phyloP scores from a whole-genome alignment of 2,329 filamentous ascomycete genomes.

The Nannizziopsis barbatae region DNA sequence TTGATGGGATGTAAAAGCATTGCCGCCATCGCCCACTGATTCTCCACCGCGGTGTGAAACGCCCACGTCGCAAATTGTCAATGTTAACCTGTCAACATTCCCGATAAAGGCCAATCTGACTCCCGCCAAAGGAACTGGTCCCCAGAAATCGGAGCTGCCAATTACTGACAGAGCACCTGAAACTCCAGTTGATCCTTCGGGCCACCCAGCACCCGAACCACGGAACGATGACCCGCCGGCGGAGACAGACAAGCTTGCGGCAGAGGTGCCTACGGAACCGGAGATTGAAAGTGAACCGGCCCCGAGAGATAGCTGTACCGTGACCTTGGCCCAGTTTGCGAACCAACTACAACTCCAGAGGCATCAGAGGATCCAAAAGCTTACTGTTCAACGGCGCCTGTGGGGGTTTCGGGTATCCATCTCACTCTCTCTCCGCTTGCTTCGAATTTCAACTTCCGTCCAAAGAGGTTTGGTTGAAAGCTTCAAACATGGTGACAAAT shows the following conservation, averaged over 20 bases:
- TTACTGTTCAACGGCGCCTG: constrained; percentile 31
- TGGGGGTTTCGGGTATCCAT: constrained; percentile 34
- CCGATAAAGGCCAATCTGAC: neutral
- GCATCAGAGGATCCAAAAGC: constrained; percentile 33
- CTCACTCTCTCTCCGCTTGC: constrained; percentile 33
- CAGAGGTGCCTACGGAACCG: constrained; percentile 12
- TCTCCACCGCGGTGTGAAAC: constrained; percentile 27
- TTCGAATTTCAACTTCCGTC: constrained; percentile 32
- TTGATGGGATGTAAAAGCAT: constrained; percentile 18
- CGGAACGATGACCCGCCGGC: constrained; percentile 18
- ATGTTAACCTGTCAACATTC: constrained; percentile 14
- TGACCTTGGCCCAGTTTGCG: constrained; percentile 38
- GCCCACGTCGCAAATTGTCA: constrained; percentile 21
- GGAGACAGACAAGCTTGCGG: constrained; percentile 14
- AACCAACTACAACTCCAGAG: constrained; percentile 32
- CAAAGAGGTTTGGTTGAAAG: constrained; percentile 38
- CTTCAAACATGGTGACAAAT: constrained; percentile 37
- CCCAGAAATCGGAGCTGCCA: neutral
- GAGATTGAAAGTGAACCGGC: constrained; percentile 11
- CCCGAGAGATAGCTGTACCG: constrained; percentile 19
- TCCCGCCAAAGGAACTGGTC: neutral
- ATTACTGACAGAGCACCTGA: neutral
- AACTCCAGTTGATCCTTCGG: neutral
- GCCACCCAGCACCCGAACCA: neutral
- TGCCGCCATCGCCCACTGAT: constrained; percentile 24